phyloP scores from a whole-genome alignment of 306 rosid genomes.

The Castanea crenata region DNA sequence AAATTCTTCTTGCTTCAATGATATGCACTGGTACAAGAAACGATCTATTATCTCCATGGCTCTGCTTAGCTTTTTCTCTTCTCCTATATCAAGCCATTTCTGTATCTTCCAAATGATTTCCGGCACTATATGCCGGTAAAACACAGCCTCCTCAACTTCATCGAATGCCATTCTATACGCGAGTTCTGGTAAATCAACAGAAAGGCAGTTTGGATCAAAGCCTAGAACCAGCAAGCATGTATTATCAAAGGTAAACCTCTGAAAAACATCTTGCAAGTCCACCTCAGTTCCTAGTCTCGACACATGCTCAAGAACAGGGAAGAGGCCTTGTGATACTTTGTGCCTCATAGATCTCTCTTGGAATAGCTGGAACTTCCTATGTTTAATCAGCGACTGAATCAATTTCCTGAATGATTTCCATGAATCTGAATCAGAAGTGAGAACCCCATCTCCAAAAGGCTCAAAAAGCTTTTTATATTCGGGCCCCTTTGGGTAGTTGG shows the following conservation, averaged over 20 bases:
- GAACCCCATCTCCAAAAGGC: background rate
- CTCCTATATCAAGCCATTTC: background rate
- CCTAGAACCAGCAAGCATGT: too few relatives aligned
- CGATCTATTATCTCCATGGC: too few relatives aligned
- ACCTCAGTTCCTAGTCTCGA: too few relatives aligned
- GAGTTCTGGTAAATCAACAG: background rate
- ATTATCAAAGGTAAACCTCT: too few relatives aligned
- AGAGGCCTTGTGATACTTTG: background rate
- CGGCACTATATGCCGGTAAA: background rate
- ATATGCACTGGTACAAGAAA: too few relatives aligned
- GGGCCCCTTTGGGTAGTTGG: background rate
- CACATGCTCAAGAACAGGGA: too few relatives aligned
- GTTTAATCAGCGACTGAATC: background rate
- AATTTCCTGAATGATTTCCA: background rate
- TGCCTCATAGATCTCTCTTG: background rate
- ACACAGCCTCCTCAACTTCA: background rate
- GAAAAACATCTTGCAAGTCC: too few relatives aligned
- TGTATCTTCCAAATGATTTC: background rate
- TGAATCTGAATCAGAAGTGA: background rate
- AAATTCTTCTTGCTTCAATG: too few relatives aligned
- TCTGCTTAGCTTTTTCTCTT: background rate
- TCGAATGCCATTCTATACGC: background rate
- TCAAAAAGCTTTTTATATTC: background rate
- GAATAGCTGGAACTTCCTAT: background rate
- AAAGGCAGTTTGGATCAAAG: background rate